Evolutionary conservation across 768 basidiomycete genomes (phyloP), one percentile per base, ranked within the genome.

Genomic region (Podaxis carcinomalis): DNA sequence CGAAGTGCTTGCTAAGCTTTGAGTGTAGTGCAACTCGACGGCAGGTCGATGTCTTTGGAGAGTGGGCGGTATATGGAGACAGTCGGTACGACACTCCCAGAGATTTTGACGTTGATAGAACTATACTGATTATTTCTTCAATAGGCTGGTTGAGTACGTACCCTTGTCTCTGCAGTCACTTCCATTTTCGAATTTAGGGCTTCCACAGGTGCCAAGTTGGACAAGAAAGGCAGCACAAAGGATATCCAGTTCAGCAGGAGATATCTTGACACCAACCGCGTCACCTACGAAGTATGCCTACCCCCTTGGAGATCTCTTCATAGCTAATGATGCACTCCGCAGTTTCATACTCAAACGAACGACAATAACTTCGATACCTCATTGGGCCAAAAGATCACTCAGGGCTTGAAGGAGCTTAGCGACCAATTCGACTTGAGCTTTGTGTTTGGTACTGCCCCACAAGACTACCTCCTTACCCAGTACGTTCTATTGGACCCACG

Each of bases 31-130:
- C 86, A 87, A 70, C 75, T 85, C 21, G 93, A 94, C 71, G 82
- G 80, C 3, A 80, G 87, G n/a, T 87, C 88, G 0, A 92, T 94
- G 78, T 78, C 88, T 1, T 69, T 95, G 62, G 90, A 93, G 67
- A 89, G 91, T 64, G 90, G 95, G 16, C 78, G 92, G 23, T 96
- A 95, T 69, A 90, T 96, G 88, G 95, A 97, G 74, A 97, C 94
- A 9, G 77, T 95, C 57, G 93, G 92, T 89, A 52, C 11, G 82
- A 67, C 23, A 21, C 9, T 55, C 11, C 14, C 19, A 42, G 28
- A 27, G 3, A 19, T 23, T 19, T 35, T 28, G 3, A 21, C 9
- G 25, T 19, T n/a, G 11, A 14, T 16, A n/a, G 1, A 19, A 42
- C 60, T 44, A 13, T 23, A 62, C 49, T 63, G 2, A 49, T 44